These are phyloP conservation scores for Chenopodium quinoa DNA, from an alignment of 148 eudicot genomes.

Conservation along the genomic window DNA sequence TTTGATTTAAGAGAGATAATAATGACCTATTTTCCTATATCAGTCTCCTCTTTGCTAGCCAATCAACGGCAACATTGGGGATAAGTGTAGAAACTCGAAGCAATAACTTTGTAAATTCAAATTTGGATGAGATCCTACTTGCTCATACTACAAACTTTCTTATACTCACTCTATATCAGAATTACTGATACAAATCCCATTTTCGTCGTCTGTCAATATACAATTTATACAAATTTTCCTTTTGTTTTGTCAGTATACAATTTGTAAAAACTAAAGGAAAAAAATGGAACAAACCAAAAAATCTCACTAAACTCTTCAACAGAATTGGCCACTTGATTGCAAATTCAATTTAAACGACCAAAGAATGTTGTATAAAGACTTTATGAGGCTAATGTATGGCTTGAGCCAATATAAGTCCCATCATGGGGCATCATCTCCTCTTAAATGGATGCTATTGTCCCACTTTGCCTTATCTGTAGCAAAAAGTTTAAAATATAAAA, in stretches of 20 bases:
- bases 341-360: background rate
- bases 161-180: too few relatives aligned
- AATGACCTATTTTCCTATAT: too few relatives aligned
- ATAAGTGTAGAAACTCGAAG: too few relatives aligned
- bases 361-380: background rate
- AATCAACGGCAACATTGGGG: too few relatives aligned
- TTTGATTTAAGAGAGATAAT: too few relatives aligned
- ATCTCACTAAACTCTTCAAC: slow-evolving; percentile 14
- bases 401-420: background rate
- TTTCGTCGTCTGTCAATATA: too few relatives aligned
- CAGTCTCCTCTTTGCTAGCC: too few relatives aligned
- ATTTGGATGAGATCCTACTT: too few relatives aligned
- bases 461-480: slow-evolving; percentile 3
- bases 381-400: background rate
- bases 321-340: background rate
- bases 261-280: background rate
- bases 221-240: background rate
- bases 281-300: background rate
- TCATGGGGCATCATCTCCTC: background rate
- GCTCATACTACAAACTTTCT: too few relatives aligned
- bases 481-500: too few relatives aligned
- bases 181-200: too few relatives aligned
- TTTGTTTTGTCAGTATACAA: background rate
- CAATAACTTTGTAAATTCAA: too few relatives aligned
- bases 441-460: background rate